Conservation (phyloP, 169 alveolate genomes). For the Hammondia hammondi region DNA sequence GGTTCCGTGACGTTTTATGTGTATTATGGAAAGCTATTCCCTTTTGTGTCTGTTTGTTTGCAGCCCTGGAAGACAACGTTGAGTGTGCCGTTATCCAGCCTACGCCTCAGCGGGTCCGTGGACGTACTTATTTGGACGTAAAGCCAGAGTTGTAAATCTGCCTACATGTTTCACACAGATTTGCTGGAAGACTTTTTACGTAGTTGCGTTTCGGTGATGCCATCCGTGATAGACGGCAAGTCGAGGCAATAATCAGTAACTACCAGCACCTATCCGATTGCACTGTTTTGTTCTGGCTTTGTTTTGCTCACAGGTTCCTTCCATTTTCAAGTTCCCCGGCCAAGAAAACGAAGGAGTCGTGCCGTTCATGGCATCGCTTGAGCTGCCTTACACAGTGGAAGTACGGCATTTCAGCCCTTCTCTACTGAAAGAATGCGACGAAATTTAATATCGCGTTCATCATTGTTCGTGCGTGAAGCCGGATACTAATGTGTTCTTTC, state of each 20-base stretch:
- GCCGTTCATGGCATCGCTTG: slow-evolving; percentile 46
- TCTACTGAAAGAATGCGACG: not conserved
- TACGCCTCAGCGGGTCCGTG: slow-evolving; percentile 48
- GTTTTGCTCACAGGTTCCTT: slow-evolving; percentile 47
- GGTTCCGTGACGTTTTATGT: no score
- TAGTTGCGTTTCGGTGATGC: no score
- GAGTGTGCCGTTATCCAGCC: slow-evolving; percentile 60
- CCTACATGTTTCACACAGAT: no score
- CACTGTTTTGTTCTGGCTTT: not conserved
- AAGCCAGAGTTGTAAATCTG: not conserved
- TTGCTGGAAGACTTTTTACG: no score
- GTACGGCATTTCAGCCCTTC: not conserved
- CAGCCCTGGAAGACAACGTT: slow-evolving; percentile 54
- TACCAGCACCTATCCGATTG: no score
- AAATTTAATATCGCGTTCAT: not conserved
- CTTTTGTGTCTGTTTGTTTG: not conserved
- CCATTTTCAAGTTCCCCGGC: not conserved
- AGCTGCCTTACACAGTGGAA: slow-evolving; percentile 28
- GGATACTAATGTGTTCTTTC: not conserved
- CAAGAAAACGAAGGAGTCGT: slow-evolving; percentile 44
- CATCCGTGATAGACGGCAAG: no score
- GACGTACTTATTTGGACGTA: not conserved
- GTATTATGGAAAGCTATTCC: not conserved
- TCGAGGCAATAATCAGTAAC: no score
- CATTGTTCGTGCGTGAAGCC: not conserved